phyloP scores from a whole-genome alignment of 768 basidiomycete genomes.

The Steccherinum ochraceum region DNA sequence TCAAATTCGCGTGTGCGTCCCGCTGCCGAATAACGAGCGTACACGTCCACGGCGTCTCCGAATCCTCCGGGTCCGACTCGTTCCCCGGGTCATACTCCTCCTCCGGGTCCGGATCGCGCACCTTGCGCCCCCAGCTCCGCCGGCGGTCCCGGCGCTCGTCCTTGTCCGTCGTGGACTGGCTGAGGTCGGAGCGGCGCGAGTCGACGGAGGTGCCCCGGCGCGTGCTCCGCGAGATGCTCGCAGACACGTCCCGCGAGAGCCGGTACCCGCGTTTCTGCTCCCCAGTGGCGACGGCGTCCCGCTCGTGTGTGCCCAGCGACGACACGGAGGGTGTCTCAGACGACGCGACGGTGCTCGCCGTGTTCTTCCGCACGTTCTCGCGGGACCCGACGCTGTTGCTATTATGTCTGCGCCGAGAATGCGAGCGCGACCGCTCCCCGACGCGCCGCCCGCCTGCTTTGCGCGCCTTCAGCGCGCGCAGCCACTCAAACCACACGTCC shows the following conservation, averaged over 20 bases:
- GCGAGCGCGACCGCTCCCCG: not conserved
- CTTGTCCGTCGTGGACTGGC: slow-evolving; percentile 14
- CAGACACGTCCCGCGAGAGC: slow-evolving; percentile 6
- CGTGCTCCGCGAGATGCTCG: slow-evolving; percentile 3
- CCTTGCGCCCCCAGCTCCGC: not conserved
- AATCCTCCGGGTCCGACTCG: slow-evolving; percentile 93
- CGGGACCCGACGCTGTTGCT: slow-evolving; percentile 15
- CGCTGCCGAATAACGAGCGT: slow-evolving; percentile 66
- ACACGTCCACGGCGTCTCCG: slow-evolving; percentile 95
- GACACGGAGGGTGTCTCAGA: slow-evolving; percentile 10
- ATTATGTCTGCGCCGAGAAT: not conserved
- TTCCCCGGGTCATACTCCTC: slow-evolving; percentile 47
- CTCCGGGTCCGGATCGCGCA: not conserved
- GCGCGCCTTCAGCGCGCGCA: slow-evolving; percentile 37
- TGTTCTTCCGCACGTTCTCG: slow-evolving; percentile 2
- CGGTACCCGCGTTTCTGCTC: not conserved
- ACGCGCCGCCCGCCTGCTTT: not conserved
- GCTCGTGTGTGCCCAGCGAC: slow-evolving; percentile 4
- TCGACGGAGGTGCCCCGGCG: slow-evolving; percentile 3
- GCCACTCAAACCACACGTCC: slow-evolving; percentile 81
- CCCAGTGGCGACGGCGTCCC: not conserved
- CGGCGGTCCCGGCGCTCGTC: slow-evolving; percentile 4
- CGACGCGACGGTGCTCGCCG: not conserved
- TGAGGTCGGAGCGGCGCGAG: slow-evolving; percentile 13
- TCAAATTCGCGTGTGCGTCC: too few relatives aligned